Evolutionary conservation across 352 stramenopile genomes (phyloP).

Genomic region (Globisporangium spiculum): DNA sequence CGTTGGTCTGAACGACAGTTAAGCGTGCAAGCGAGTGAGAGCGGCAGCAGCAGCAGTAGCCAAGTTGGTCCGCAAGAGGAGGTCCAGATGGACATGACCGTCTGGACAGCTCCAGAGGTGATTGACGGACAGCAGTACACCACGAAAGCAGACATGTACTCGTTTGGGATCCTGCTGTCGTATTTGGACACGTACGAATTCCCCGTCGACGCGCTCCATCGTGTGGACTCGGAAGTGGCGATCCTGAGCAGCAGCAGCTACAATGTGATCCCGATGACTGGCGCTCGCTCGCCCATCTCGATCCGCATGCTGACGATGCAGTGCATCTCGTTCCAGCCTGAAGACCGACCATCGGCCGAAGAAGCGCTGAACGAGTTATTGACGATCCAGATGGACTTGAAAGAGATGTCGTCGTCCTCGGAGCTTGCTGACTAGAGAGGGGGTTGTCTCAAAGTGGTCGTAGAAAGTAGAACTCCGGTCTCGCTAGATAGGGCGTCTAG

Average conservation of each 20-base stretch:
- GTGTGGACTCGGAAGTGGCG: constrained; percentile 41
- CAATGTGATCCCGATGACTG: constrained; percentile 13
- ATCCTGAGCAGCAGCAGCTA: constrained; percentile 30
- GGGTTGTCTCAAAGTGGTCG: not conserved
- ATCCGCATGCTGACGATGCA: constrained; percentile 38
- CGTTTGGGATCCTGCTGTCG: constrained; percentile 36
- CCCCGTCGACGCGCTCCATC: constrained; percentile 26
- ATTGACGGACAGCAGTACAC: constrained; percentile 46
- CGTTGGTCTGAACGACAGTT: constrained; percentile 33
- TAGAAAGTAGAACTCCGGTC: not conserved
- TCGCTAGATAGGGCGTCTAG: not conserved
- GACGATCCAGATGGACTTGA: constrained; percentile 26
- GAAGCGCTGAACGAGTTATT: constrained; percentile 32
- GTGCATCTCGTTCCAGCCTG: constrained; percentile 43
- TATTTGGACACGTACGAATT: constrained; percentile 42
- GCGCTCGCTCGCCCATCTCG: constrained; percentile 25
- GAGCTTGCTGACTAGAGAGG: not conserved
- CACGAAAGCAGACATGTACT: constrained; percentile 45
- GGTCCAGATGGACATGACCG: constrained; percentile 47
- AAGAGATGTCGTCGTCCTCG: constrained; percentile 20
- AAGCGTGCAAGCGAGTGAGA: constrained; percentile 6
- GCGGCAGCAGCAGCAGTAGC: not conserved
- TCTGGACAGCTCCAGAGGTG: constrained; percentile 44
- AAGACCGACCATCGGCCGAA: constrained; percentile 34
- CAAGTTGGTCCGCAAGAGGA: constrained; percentile 8